These are phyloP conservation scores for Solanum infundibuliforme DNA, from an alignment of 257 asterid genomes.

Conservation along the genomic window DNA sequence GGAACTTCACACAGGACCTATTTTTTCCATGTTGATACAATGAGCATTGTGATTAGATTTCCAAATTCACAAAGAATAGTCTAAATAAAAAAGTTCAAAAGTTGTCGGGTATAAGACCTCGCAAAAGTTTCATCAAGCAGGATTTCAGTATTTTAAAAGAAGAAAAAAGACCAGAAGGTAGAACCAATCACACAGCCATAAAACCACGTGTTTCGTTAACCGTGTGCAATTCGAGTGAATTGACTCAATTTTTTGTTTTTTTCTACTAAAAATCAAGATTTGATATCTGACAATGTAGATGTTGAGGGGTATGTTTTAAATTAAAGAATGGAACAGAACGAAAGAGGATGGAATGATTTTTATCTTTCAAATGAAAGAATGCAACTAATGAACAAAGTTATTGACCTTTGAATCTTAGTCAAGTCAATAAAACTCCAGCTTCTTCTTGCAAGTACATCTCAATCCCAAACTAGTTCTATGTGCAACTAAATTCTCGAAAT, in stretches of 20 bases:
- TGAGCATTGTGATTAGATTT: background rate
- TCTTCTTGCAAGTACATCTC: background rate
- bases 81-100: background rate
- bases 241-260: background rate
- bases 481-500: background rate
- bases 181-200: background rate
- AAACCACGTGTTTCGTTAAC: background rate
- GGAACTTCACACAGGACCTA: conserved; percentile 70
- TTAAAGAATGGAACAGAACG: background rate
- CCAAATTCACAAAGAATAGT: background rate
- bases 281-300: background rate
- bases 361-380: background rate
- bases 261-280: background rate
- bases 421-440: background rate
- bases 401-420: background rate
- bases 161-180: background rate
- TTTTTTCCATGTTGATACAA: background rate
- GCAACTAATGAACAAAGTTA: background rate
- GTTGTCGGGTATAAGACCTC: background rate
- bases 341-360: background rate
- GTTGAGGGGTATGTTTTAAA: background rate
- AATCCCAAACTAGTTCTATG: background rate
- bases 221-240: background rate
- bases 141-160: background rate
- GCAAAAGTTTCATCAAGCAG: background rate